These are phyloP conservation scores for Lecanicillium sp. DNA, from an alignment of 2,329 filamentous ascomycete genomes.

Conservation along the genomic window DNA sequence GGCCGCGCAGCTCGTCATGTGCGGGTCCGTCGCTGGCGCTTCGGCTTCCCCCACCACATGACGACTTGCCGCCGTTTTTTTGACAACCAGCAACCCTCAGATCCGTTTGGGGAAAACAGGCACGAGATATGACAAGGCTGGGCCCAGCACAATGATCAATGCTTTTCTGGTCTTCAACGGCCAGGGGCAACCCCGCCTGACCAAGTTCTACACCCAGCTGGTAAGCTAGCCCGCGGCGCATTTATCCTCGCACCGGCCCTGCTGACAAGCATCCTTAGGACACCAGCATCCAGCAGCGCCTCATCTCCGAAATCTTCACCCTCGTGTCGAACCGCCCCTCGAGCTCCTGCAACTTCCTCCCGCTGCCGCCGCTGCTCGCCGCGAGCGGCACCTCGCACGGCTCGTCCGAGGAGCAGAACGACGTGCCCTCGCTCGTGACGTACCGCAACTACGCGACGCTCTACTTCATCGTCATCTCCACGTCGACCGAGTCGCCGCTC, in stretches of 20 bases:
- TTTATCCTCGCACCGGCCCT: too few species aligned
- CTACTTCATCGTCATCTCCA: constrained; percentile 97
- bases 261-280: constrained; percentile 57
- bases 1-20: constrained; percentile 11
- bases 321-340: constrained; percentile 86
- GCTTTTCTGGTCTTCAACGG: constrained; percentile 98
- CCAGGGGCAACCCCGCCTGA: constrained; percentile 90
- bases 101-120: neutral
- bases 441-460: constrained; percentile 98
- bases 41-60: neutral
- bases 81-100: neutral
- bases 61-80: neutral
- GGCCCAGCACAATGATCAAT: constrained; percentile 74
- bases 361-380: constrained; percentile 61
- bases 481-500: constrained; percentile 90
- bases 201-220: constrained; percentile 97
- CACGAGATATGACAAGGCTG: constrained; percentile 19
- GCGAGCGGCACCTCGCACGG: constrained; percentile 56
- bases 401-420: constrained; percentile 67
- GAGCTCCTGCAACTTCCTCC: constrained; percentile 97
- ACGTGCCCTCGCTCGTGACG: constrained; percentile 89
- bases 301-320: constrained; percentile 95
- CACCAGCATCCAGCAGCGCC: constrained; percentile 91
- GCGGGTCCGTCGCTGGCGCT: constrained; percentile 1
- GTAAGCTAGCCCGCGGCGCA: too few species aligned